Conservation (phyloP, 139 green algal species). For the Astrephomene gubernaculifera region DNA sequence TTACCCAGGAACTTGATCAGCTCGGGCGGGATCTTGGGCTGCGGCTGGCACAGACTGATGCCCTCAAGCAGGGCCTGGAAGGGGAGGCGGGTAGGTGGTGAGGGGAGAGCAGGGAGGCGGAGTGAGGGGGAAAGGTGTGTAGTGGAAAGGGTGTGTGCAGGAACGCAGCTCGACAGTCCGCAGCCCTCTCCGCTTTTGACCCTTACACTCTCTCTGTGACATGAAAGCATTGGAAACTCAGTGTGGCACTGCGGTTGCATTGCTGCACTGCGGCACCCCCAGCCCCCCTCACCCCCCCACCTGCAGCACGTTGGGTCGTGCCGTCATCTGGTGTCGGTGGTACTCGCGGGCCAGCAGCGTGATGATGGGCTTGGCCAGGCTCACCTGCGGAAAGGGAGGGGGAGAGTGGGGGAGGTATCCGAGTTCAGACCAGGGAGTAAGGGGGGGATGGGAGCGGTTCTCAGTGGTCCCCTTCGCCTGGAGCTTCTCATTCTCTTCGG, state of each 20-base stretch:
- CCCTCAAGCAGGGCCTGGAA: constrained; percentile 87
- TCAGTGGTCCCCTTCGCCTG: neutral
- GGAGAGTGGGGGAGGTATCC: neutral
- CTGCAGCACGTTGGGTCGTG: constrained; percentile 93
- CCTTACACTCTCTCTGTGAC: too few species aligned
- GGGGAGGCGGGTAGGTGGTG: neutral
- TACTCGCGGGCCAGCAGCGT: constrained; percentile 91
- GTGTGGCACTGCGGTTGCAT: too few species aligned
- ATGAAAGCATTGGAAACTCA: too few species aligned
- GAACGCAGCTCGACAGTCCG: too few species aligned
- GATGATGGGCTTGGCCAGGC: constrained; percentile 96
- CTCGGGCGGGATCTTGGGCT: constrained; percentile 98
- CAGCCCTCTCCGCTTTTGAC: too few species aligned
- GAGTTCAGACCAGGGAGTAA: neutral
- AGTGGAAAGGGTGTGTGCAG: too few species aligned
- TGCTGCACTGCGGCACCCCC: too few species aligned
- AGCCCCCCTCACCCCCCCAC: constrained; percentile 35
- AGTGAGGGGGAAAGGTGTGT: neutral
- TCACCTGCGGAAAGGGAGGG: constrained; percentile 43
- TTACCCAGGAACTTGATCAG: constrained; percentile 98
- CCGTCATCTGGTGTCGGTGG: constrained; percentile 84
- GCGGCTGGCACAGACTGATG: constrained; percentile 94
- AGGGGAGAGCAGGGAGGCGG: neutral
- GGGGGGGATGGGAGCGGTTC: neutral
- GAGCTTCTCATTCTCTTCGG: neutral